Evolutionary conservation across 2,329 filamentous ascomycete species (phyloP), one percentile per base, ranked within the genome.

Genomic region (Cladosporium sp.): DNA sequence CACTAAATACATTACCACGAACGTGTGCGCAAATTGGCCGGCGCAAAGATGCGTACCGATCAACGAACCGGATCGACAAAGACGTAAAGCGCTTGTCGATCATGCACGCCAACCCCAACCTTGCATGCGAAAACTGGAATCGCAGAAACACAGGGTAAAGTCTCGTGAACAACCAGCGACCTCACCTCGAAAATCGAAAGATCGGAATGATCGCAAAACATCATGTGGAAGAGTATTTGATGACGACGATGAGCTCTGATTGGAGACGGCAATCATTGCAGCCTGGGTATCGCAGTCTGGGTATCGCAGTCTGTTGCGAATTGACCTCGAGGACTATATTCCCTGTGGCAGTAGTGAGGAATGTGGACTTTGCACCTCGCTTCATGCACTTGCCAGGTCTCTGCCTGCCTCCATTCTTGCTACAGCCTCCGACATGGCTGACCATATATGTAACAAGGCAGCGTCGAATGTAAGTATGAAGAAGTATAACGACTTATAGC

Each of bases 301-400:
- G 4, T 21, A 8, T 46, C 10, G n/a, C 40, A 23, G 40, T 21
- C 40, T 12, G 12, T 23, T 21, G 8, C 21, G 7, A 11, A 3
- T 10, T n/a, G 40, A 10, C 18, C 8, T 12, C n/a, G 8, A 46
- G 12, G 11, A 46, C 40, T 8, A n/a, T n/a, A 46, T 21, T 10
- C 8, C 5, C n/a, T 16, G 40, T 46, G 40, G 55, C 23, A 40
- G 56, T 26, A 11, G 21, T 14, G 23, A 55, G 60, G 60, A 63
- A 63, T 63, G 60, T 63, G 33, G 50, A 40, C 49, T 56, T 46
- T 21, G 26, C 60, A 55, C 44, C 16, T 52, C 33, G 33, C n/a
- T 63, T 53, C 60, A 63, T 63, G 60, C 60, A 63, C 60, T 63
- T 23, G 33, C 60, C 60, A 62, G 53, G 50, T 44, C 23, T 21